Evolutionary conservation across 768 basidiomycete genomes (phyloP), one percentile per base, ranked within the genome.

Genomic region (Rhodotorula toruloides): DNA sequence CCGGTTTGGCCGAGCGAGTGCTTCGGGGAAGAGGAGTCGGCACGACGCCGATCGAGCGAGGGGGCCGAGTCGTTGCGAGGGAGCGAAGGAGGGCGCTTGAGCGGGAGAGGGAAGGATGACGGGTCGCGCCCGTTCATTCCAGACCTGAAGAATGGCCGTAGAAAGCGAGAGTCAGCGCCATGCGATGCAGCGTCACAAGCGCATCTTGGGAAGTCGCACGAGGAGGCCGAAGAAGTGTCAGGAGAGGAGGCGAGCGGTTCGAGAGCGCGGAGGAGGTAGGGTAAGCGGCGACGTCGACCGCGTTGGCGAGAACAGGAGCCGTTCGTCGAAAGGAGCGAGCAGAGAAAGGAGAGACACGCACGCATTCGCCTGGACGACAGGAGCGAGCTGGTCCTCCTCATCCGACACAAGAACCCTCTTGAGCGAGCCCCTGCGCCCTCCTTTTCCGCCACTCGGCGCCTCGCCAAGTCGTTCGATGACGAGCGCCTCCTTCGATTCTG

Each of bases 401-500:
- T 49, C 47, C 29, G 47, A 39, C 7, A 42, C n/a, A 5, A 59
- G 31, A 3, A 59, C 58, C 37, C 58, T 47, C 48, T 59, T 59
- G 34, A 59, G 37, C 48, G 58, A 59, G 21, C 58, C 58, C 6
- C 58, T 21, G 19, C 58, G 21, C 22, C 39, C 48, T 11, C 31
- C 12, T 6, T 17, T 19, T n/a, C 16, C 44, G 9, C 44, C 19
- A 13, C 27, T 29, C 22, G 17, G 29, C 17, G 21, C 9, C 25
- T 59, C 58, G n/a, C 58, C 58, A 8, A 59, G n/a, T 19, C 58
- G 37, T 31, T 59, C 58, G n/a, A 59, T 59, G 19, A 59, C 48
- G 1, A 59, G 31, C 27, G 58, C 37, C 39, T 59, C 58, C 29
- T 49, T 50, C 13, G 48, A 47, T 0, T 48, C 58, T 0, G 22